Evolutionary conservation across 768 basidiomycete species (phyloP), one percentile per base, ranked within the genome.

Genomic region (Russula abietina): DNA sequence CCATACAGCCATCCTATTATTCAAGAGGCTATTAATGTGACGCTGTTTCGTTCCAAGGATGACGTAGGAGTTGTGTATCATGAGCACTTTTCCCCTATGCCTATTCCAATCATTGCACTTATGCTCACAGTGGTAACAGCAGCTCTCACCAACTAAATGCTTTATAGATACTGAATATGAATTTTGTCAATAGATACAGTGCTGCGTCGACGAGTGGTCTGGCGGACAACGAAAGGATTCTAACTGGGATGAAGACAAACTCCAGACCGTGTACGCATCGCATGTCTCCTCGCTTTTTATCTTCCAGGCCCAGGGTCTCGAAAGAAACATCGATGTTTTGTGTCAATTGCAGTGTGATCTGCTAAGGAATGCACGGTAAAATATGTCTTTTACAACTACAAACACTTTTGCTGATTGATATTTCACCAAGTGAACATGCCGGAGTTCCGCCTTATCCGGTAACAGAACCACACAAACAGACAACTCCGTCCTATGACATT

Each of bases 201-300:
- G 60, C 14, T 61, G 60, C 45, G 48, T 61, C 9, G 45, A 61
- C 10, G 60, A 61, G 24, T 61, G 60, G 60, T 55, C 45, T 14
- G n/a, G 28, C 17, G 60, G 60, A 0, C 48, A 26, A 10, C 36
- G 46, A 8, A 38, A 49, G 16, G 46, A 55, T 5, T 30, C 53
- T 10, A 22, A 19, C 17, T 55, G 60, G 60, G 46, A 38, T 1
- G 45, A 36, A 19, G 45, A 7, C 1, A 30, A 7, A n/a, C 24
- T 39, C 26, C 24, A 55, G 17, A 9, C 11, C 0, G 53, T 48
- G 14, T 49, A 61, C 36, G 14, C 14, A 6, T 49, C 45, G 3
- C 53, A 55, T n/a, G 26, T 55, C 10, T 26, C 45, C 17, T 55
- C 60, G n/a, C 33, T 61, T 3, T 26, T 46, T 19, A 17, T n/a